Base-by-base conservation (phyloP, 805 yeast genomes). In the Citeromyces matritensis region DNA sequence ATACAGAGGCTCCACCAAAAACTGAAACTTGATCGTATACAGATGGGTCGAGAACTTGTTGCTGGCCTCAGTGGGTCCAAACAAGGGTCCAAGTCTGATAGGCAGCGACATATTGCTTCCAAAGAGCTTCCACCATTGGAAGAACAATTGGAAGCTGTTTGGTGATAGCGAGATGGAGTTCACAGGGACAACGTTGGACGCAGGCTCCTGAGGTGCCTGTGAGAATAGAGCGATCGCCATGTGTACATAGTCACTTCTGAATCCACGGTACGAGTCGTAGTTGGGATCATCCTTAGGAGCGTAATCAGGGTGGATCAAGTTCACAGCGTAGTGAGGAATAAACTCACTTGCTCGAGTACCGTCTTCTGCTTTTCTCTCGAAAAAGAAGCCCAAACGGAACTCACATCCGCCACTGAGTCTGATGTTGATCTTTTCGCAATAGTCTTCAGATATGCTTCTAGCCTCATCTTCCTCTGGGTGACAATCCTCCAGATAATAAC, bases 71-170 rank as follows among this genome's bases (percentile, higher is more conserved):
- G 53, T 46, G 14, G 69, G 69, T 0, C 72, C 73, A 57, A 83
- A 88, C 15, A 91, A 46, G 2, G 55, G 50, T 0, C 97, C 96
- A 29, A 69, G 63, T 32, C 93, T 65, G 10, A 84, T 67, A 0
- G 97, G 95, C 13, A 86, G 58, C 32, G 84, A 72, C 41, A 79
- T 62, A 34, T 77, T 74, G 15, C 88, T 77, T n/a, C 77, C 67
- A 51, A 88, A 88, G 40, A 81, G 65, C 23, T 55, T 53, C 94
- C 95, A 86, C 97, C 97, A 91, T 4, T 51, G 47, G 44, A 72
- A 73, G 55, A 91, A 85, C 37, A 73, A 79, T 6, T 55, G 47
- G 40, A 88, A 61, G 0, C 75, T 65, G 4, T 58, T 58, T 2
- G 95, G 94, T 3, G 85, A 64, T 32, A 88, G 53, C 47, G 86